phyloP scores from a whole-genome alignment of 257 asterid genomes.

The Solanum stenotomum region DNA sequence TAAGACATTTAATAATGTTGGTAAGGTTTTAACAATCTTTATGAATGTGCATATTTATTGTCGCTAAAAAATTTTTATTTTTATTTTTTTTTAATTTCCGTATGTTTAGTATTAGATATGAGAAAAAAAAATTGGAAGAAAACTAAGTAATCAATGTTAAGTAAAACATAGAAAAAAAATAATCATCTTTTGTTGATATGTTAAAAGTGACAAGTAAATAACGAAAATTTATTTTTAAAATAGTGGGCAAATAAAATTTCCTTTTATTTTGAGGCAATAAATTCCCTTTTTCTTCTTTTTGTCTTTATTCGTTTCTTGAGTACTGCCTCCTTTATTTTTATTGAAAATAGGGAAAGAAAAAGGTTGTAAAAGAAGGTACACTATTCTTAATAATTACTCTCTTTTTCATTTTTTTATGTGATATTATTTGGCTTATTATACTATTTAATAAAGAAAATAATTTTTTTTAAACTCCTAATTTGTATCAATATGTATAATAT shows the following conservation, averaged over 20 bases:
- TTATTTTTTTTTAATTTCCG: too few species aligned
- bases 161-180: not conserved
- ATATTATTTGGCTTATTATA: not conserved
- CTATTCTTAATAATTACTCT: not conserved
- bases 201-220: too few species aligned
- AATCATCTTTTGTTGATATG: too few species aligned
- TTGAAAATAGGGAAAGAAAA: not conserved
- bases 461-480: not conserved
- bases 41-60: too few species aligned
- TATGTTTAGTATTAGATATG: not conserved
- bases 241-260: not conserved
- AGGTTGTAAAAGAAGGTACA: not conserved
- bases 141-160: not conserved
- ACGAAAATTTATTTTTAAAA: too few species aligned
- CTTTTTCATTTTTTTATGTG: not conserved
- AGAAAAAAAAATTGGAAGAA: fast-evolving
- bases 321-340: not conserved
- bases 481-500: not conserved
- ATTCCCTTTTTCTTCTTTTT: not conserved
- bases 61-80: too few species aligned
- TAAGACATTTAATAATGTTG: not conserved
- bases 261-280: not conserved
- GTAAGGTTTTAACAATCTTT: too few species aligned
- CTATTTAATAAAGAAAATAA: not conserved
- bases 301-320: not conserved